Evolutionary conservation across 2,329 filamentous ascomycete genomes (phyloP), one percentile per base, ranked within the genome.

Genomic region (Microdochium bolleyi): DNA sequence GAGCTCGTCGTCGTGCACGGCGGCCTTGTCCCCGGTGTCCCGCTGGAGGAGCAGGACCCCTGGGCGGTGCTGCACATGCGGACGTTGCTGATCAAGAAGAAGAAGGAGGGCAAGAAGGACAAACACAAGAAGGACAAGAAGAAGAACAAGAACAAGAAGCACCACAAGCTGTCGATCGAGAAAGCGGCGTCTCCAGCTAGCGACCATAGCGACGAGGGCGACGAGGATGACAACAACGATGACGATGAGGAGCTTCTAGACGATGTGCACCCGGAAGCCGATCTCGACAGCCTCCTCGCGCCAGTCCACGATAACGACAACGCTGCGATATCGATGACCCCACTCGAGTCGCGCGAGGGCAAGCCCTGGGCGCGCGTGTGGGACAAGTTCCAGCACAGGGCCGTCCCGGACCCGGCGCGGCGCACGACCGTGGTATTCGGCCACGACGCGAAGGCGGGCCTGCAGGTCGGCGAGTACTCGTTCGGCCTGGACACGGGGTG

Each of bases 31-130:
- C 89, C 92, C 0, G 87, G 84, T 4, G 72, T 95, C 1, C 68
- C 79, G 1, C 74, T 95, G 14, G 75, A 85, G 48, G 73, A 79
- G 51, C 92, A 86, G 60, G 78, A 96, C 67, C 87, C 91, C 0
- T 84, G 82, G 67, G 85, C 87, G 51, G 87, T 88, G 41, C 96
- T 96, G 91, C 94, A 90, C 64, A 95, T 99, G 89, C 84, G 91
- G 53, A 88, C 84, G 7, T 80, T 96, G 25, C 48, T 54, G 49
- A 25, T 52, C n/a, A 52, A 52, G 48, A 52, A 53, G 38, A 48
- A 41, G 30, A 25, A 53, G 14, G 61, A 61, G 49, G 57, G 57
- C 49, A 57, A 58, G 32, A 57, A 62, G 24, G 53, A 61, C 34
- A 53, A 58, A 48, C 54, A 55, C 13, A 54, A 60, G 38, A 51